Evolutionary conservation across 1,284 basidiomycete species (phyloP).

Genomic region (Cerioporus squamosus): DNA sequence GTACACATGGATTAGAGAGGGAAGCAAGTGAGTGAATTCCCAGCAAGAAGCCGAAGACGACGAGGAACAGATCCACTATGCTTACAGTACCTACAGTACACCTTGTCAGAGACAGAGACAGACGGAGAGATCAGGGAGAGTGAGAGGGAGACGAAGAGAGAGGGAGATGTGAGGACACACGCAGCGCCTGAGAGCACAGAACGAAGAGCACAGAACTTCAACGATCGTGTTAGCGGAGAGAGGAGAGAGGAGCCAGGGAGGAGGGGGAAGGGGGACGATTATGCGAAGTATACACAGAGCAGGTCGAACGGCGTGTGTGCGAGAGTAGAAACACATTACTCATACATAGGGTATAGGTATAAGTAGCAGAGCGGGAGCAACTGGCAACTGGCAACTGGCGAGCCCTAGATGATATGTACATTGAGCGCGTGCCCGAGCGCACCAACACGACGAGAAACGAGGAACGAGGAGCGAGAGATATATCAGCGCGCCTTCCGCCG

Average conservation of each 20-base stretch:
- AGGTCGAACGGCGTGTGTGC: conserved; percentile 16
- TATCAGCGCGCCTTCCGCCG: conserved; percentile 7
- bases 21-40: not conserved
- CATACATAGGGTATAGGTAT: conserved; percentile 13
- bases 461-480: not conserved
- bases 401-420: not conserved
- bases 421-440: not conserved
- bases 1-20: not conserved
- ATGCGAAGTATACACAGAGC: not conserved
- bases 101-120: not conserved
- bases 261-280: not conserved
- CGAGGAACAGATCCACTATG: not conserved
- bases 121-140: not conserved
- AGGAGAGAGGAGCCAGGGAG: not conserved
- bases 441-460: not conserved
- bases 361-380: not conserved
- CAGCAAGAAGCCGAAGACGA: not conserved
- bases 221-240: not conserved
- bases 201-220: not conserved
- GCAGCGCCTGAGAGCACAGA: not conserved
- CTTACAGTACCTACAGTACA: conserved; percentile 19
- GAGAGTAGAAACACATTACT: conserved; percentile 12
- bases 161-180: not conserved
- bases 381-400: too few relatives aligned
- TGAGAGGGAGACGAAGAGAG: not conserved